Evolutionary conservation across 495 filamentous ascomycete species (phyloP), one percentile per base, ranked within the genome.

Genomic region (Aspergillus asperescens): DNA sequence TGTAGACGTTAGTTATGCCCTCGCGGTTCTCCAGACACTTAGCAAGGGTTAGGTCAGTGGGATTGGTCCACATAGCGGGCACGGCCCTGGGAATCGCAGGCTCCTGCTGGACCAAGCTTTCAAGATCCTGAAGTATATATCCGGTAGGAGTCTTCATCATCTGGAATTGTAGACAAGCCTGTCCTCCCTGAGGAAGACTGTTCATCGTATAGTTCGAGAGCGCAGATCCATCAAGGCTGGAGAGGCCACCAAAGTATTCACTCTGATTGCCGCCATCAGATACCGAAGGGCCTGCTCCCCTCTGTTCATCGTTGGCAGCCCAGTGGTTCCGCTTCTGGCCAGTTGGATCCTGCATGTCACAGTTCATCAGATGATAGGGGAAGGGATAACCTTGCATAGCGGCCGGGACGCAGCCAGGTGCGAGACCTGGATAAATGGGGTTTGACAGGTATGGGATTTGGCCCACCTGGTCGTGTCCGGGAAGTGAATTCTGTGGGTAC

Each of bases 1-100:
- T 95, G 72, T 99, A 99, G 55, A 99, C 92, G 58, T 99, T 99
- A 43, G 80, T 97, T 76, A 80, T 91, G 59, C 73, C 86, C 63
- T 81, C 88, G 31, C 87, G 86, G 58, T 97, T 97, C 66, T 94
- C 87, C 41, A 97, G 75, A 59, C 89, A 90, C 70, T 95, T 89
- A 55, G 91, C 89, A 25, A 96, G 81, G 27, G 88, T 88, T 64
- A 85, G 77, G 70, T 78, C 88, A 61, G 81, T 82, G 48, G 74
- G 84, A 61, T 79, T 81, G 38, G 84, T 86, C 72, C 86, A 90
- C 59, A 88, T 81, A 12, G 90, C 89, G 19, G 90, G 90, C 43
- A 98, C 87, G 18, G 94, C 90, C 27, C 77, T 74, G n/a, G 93
- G 93, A 57, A 97, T 95, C 2, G 81, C 66, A 18, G 94, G 92